Evolutionary conservation across 2,329 filamentous ascomycete species (phyloP).

Genomic region (Pleochaeta shiraiana): DNA sequence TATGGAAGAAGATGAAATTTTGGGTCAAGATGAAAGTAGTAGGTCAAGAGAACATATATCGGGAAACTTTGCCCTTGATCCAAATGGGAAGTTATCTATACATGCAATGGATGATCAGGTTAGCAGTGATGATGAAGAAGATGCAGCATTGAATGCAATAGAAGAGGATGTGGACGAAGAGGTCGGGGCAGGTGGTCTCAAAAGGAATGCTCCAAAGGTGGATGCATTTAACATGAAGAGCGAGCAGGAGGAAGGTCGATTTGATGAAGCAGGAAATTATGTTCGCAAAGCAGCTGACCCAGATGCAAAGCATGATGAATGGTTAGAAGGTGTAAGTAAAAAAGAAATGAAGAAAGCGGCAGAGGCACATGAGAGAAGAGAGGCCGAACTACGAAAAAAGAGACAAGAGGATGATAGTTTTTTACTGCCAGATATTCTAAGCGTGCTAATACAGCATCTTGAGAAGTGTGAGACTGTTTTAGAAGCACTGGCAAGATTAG

Average conservation of each 20-base stretch:
- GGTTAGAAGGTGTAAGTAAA: constrained; percentile 82
- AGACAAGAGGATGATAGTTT: constrained; percentile 54
- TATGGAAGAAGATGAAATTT: constrained; percentile 39
- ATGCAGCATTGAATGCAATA: constrained; percentile 50
- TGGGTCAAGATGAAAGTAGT: constrained; percentile 55
- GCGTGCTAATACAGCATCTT: constrained; percentile 46
- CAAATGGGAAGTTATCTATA: constrained; percentile 23
- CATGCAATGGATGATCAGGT: constrained; percentile 21
- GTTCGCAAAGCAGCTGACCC: constrained; percentile 76
- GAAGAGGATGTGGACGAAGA: constrained; percentile 71
- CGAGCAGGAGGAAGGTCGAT: constrained; percentile 82
- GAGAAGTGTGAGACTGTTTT: constrained; percentile 69
- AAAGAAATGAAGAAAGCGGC: constrained; percentile 81
- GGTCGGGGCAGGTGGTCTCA: constrained; percentile 72
- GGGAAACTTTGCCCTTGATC: constrained; percentile 36
- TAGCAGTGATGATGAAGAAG: constrained; percentile 40
- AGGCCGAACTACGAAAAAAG: constrained; percentile 50
- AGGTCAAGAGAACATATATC: constrained; percentile 49
- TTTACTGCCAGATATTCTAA: constrained; percentile 51
- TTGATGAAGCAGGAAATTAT: constrained; percentile 81
- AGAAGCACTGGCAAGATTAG: constrained; percentile 68
- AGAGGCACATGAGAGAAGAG: constrained; percentile 68
- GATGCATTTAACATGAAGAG: constrained; percentile 89
- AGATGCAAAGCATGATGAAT: constrained; percentile 75
- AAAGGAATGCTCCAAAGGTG: constrained; percentile 79